Evolutionary conservation across 2,329 filamentous ascomycete species (phyloP), one percentile per base, ranked within the genome.

Genomic region (Paraphaeosphaeria sporulosa): DNA sequence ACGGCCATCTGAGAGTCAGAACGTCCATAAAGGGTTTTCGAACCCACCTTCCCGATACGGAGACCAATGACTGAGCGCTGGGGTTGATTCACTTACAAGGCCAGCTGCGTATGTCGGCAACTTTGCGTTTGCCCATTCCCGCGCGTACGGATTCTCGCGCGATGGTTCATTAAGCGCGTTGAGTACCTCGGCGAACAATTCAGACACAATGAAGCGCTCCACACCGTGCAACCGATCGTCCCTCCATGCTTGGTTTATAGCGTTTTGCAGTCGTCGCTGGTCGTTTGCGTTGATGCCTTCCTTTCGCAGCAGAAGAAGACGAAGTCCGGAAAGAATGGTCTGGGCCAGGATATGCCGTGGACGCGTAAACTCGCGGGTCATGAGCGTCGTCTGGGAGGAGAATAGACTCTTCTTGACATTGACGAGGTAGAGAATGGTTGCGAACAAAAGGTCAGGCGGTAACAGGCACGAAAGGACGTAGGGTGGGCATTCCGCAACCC

Each of bases 381-480:
- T 66, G 1, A 74, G 59, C 5, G 68, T 70, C 3, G 64, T 67
- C 21, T 67, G 59, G 38, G 68, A 73, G 1, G 74, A 67, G 44
- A 77, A 76, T 5, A 73, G 57, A 27, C 70, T 68, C 3, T 62
- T 65, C 56, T 77, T 77, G 51, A 73, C 65, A 40, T 72, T 70
- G 17, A 75, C 58, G 19, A 78, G 63, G 58, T 77, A 77, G 60
- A 77, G 68, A n/a, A 78, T 65, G 2, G 72, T 72, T 7, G 75
- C 74, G 44, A 74, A 72, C 43, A 77, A 58, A 0, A 71, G 64
- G 19, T 77, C 73, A 12, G 69, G 64, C 25, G 76, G 72, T 12
- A 78, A 57, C 2, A 77, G 61, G 55, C 67, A 75, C 15, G 71
- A 68, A 3, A 68, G 44, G 19, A 76, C 65, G 54, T 70, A 71